Percentiles rank a stretch among this genome's conserved stretches.
phyloP scores from a whole-genome alignment of 2,329 filamentous ascomycete genomes.

The Penicillium psychrosexuale region DNA sequence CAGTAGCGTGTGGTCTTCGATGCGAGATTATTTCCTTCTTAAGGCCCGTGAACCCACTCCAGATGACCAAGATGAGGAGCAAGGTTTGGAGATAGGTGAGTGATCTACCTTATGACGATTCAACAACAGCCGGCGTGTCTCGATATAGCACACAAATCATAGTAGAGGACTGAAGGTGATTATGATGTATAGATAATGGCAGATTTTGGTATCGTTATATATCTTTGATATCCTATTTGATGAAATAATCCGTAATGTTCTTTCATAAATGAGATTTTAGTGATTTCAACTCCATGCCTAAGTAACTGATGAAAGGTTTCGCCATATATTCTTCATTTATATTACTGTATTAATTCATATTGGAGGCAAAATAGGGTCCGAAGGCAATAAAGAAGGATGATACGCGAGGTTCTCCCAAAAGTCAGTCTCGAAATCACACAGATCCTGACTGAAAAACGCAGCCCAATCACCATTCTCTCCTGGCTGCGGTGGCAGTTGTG shows the following conservation, averaged over 20 bases:
- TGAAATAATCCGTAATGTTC: neutral
- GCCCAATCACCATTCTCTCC: slow-evolving; percentile 23
- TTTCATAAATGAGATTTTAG: neutral
- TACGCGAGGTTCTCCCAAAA: slow-evolving; percentile 30
- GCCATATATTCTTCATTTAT: neutral
- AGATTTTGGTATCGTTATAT: too few species aligned
- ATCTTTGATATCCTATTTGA: too few species aligned
- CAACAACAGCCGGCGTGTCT: neutral
- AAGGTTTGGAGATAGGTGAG: neutral
- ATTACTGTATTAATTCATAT: neutral
- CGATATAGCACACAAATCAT: neutral
- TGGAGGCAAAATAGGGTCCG: slow-evolving; percentile 19
- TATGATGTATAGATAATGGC: neutral
- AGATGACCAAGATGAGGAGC: neutral
- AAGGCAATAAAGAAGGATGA: slow-evolving; percentile 24
- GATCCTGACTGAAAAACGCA: slow-evolving; percentile 21
- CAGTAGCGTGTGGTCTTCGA: neutral
- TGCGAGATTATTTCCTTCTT: neutral
- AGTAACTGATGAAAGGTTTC: neutral
- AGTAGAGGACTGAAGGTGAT: neutral
- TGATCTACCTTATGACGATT: neutral
- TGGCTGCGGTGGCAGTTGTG: slow-evolving; percentile 8
- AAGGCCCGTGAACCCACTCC: neutral
- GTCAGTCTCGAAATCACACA: slow-evolving; percentile 28
- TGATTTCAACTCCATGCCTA: neutral